These are phyloP conservation scores for Wickerhamomyces sp. DNA, from an alignment of 1,139 yeast genomes.

Conservation along the genomic window DNA sequence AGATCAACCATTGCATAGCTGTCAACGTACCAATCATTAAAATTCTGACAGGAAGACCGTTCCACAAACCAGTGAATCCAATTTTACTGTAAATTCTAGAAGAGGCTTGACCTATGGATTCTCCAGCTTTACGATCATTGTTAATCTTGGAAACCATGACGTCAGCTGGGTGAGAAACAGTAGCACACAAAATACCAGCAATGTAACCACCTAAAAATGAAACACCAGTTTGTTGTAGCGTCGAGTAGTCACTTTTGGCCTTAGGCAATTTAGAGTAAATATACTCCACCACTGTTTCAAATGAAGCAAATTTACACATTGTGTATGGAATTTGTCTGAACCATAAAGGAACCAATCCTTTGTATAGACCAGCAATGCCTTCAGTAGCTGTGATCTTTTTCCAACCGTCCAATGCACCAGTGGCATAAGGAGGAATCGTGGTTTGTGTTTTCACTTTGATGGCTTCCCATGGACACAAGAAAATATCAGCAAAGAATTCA, in stretches of 20 bases:
- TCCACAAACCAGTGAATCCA: constrained; percentile 91
- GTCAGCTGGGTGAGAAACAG: constrained; percentile 95
- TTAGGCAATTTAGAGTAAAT: constrained; percentile 55
- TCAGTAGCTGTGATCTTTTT: constrained; percentile 58
- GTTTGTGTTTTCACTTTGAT: constrained; percentile 92
- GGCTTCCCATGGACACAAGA: constrained; percentile 90
- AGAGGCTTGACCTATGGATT: constrained; percentile 62
- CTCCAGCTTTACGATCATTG: constrained; percentile 63
- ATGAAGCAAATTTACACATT: constrained; percentile 91
- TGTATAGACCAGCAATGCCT: constrained; percentile 71
- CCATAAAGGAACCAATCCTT: constrained; percentile 89
- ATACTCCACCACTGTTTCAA: constrained; percentile 78
- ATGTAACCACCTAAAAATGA: constrained; percentile 92
- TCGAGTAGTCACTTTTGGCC: constrained; percentile 48
- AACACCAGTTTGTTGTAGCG: constrained; percentile 81
- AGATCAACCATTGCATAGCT: constrained; percentile 93
- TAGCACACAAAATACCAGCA: constrained; percentile 94
- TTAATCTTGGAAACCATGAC: constrained; percentile 93
- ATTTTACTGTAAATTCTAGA: constrained; percentile 70
- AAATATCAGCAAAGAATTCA: constrained; percentile 84
- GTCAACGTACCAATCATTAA: constrained; percentile 96
- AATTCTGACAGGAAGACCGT: constrained; percentile 89
- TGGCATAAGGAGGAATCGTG: constrained; percentile 77
- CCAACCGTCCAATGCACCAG: constrained; percentile 60
- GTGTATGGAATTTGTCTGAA: constrained; percentile 94